These are phyloP conservation scores for Phaeodactylum tricornutum DNA, from an alignment of 108 stramenopile genomes.

Conservation along the genomic window DNA sequence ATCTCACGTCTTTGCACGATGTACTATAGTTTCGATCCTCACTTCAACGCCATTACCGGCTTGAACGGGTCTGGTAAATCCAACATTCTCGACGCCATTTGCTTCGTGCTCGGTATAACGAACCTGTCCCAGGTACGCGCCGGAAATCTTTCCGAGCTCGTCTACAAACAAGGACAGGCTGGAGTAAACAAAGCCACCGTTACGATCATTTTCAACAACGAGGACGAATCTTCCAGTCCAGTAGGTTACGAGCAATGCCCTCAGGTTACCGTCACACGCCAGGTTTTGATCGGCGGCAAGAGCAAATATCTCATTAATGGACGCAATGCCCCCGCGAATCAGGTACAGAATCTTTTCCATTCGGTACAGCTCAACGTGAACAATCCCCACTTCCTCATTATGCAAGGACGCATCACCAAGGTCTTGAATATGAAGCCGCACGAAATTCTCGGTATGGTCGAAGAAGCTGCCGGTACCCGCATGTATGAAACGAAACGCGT, in stretches of 20 bases:
- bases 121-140: slow-evolving; percentile 96
- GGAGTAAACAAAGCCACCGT: slow-evolving; percentile 97
- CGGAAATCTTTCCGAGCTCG: slow-evolving; percentile 94
- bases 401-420: slow-evolving; percentile 98
- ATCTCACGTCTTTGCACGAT: not conserved
- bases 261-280: slow-evolving; percentile 93
- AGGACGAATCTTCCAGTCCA: slow-evolving; percentile 79
- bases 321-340: slow-evolving; percentile 75
- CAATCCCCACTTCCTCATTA: slow-evolving; percentile 99
- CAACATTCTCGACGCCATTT: slow-evolving; percentile 97
- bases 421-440: slow-evolving; percentile 99
- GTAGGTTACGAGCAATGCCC: slow-evolving; percentile 90
- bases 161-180: slow-evolving; percentile 99
- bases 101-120: slow-evolving; percentile 98
- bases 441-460: slow-evolving; percentile 99
- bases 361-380: slow-evolving; percentile 99
- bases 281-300: slow-evolving; percentile 95
- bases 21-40: slow-evolving; percentile 84
- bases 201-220: slow-evolving; percentile 93
- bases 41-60: slow-evolving; percentile 99
- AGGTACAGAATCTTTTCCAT: slow-evolving; percentile 98
- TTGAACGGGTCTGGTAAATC: slow-evolving; percentile 98
- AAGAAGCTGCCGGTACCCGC: slow-evolving; percentile 98
- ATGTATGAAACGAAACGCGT: slow-evolving; percentile 99
- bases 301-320: slow-evolving; percentile 99